A percentile compares a stretch with the other conserved stretches of the same genome.
phyloP scores from a whole-genome alignment of 805 yeast species.

The Candida germanica region DNA sequence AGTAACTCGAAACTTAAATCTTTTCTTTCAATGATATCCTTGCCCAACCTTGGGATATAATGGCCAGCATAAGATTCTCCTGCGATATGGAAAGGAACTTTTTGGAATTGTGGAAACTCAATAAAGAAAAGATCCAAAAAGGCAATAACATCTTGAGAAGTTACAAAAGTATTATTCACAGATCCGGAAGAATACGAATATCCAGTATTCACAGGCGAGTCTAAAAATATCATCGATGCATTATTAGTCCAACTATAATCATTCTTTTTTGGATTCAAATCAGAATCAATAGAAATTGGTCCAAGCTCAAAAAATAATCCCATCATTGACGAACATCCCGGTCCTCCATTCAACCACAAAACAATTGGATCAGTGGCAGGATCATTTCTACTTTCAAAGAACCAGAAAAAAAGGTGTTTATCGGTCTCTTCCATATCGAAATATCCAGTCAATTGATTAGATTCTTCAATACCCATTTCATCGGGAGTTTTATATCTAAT shows the following conservation, averaged over 20 bases:
- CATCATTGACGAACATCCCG: conserved; percentile 25
- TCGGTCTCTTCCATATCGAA: conserved; percentile 73
- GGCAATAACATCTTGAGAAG: conserved; percentile 21
- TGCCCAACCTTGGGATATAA: conserved; percentile 37
- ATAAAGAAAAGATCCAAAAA: conserved; percentile 26
- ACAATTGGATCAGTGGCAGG: conserved; percentile 25
- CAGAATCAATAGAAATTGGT: conserved; percentile 20
- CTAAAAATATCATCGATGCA: conserved; percentile 33
- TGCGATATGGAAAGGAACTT: conserved; percentile 24
- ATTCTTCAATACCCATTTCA: conserved; percentile 69
- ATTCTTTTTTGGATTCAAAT: conserved; percentile 20
- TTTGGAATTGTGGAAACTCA: conserved; percentile 21
- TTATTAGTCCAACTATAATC: conserved; percentile 26
- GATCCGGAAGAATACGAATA: conserved; percentile 17
- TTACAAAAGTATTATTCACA: conserved; percentile 18
- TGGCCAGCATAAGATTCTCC: conserved; percentile 43
- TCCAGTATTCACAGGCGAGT: conserved; percentile 24
- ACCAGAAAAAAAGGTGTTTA: conserved; percentile 27
- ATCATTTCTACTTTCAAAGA: conserved; percentile 27
- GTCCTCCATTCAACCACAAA: conserved; percentile 28
- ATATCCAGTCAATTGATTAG: conserved; percentile 77
- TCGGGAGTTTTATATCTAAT: conserved; percentile 59
- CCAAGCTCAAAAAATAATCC: conserved; percentile 27
- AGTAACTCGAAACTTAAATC: conserved; percentile 47
- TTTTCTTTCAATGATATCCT: conserved; percentile 32